Percentiles rank a stretch among this genome's conserved stretches.
Evolutionary conservation across 306 rosid genomes (phyloP).

Genomic region (Cicer judaicum): DNA sequence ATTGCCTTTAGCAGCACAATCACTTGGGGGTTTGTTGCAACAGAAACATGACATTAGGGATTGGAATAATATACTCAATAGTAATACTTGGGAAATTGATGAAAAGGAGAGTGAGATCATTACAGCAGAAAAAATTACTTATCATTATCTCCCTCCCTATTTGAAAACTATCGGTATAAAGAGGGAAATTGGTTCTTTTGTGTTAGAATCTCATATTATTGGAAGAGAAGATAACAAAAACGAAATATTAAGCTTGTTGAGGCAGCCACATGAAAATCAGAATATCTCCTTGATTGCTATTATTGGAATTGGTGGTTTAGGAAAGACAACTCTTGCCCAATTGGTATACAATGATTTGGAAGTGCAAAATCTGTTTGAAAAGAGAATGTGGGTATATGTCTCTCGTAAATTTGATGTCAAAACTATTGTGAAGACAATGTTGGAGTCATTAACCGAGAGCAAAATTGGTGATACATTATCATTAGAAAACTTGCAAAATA

Average conservation of each 20-base stretch:
- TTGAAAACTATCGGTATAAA: neutral
- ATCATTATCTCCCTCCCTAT: constrained; percentile 36
- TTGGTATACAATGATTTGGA: neutral
- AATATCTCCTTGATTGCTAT: constrained; percentile 12
- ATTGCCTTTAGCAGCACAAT: constrained; percentile 43
- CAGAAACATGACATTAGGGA: neutral
- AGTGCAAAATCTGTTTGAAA: neutral
- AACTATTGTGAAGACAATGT: neutral
- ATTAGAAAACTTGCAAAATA: neutral
- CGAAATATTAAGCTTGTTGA: constrained; percentile 11
- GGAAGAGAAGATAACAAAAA: constrained; percentile 19
- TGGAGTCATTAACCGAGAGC: neutral
- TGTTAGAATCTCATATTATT: constrained; percentile 5
- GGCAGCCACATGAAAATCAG: neutral
- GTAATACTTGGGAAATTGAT: constrained; percentile 15
- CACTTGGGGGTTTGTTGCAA: constrained; percentile 34
- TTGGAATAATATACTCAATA: constrained; percentile 27
- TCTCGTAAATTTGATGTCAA: constrained; percentile 22
- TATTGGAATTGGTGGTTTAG: constrained; percentile 40
- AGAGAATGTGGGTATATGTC: constrained; percentile 7
- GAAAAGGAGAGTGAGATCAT: constrained; percentile 1
- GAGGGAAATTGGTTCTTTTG: constrained; percentile 2
- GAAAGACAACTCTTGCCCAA: constrained; percentile 43
- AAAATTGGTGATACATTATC: neutral
- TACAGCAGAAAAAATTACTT: constrained; percentile 36